Conservation (phyloP, 306 rosid species). For the Astragalus membranaceus region DNA sequence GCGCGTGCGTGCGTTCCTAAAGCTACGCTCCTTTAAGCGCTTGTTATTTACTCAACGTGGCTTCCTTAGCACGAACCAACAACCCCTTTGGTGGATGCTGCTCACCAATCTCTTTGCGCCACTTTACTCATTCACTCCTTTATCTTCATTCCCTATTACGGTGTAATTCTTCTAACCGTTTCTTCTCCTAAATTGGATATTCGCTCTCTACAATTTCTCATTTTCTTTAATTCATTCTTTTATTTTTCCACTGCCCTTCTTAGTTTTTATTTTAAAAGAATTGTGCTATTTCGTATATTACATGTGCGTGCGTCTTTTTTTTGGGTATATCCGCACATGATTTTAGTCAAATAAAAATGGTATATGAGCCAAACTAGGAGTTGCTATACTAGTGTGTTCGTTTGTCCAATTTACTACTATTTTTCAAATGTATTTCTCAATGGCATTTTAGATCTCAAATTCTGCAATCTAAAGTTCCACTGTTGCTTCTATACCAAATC, state of each 20-base stretch:
- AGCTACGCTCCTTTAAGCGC: constrained; percentile 61
- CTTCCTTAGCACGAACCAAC: constrained; percentile 47
- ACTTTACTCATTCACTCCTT: background rate
- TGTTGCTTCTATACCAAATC: background rate
- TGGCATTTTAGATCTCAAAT: background rate
- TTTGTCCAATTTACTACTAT: too few relatives aligned
- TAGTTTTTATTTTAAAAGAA: background rate
- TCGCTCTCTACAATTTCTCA: background rate
- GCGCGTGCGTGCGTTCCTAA: constrained; percentile 31
- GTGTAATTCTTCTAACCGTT: too few relatives aligned
- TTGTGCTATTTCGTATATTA: too few relatives aligned
- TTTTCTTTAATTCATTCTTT: background rate
- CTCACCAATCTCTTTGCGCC: constrained; percentile 24
- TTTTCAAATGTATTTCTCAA: background rate
- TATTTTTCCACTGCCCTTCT: background rate
- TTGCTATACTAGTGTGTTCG: too few relatives aligned
- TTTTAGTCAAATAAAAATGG: too few relatives aligned
- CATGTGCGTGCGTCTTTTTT: too few relatives aligned
- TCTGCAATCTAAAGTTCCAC: background rate
- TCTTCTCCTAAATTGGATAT: background rate
- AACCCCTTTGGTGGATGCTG: constrained; percentile 28
- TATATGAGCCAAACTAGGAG: too few relatives aligned
- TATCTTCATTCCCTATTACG: background rate
- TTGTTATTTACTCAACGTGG: constrained; percentile 37
- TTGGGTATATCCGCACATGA: too few relatives aligned